phyloP scores from a whole-genome alignment of 1,284 basidiomycete genomes.

The Irpex lacteus region DNA sequence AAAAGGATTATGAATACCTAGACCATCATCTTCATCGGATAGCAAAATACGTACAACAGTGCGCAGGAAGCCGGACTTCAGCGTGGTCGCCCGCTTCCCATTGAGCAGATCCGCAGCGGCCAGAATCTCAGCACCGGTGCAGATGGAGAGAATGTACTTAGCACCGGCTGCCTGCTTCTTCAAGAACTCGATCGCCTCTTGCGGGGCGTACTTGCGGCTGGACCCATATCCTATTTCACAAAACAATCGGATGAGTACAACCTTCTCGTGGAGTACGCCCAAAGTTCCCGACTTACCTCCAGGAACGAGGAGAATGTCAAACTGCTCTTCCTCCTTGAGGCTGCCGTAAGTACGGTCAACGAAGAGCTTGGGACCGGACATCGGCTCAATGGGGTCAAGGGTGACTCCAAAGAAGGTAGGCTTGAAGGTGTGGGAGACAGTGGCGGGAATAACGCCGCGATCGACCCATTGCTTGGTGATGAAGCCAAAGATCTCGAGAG shows the following conservation, averaged over 20 bases:
- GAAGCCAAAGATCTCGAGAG: slow-evolving; percentile 39
- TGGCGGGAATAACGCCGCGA: slow-evolving; percentile 31
- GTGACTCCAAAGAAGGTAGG: slow-evolving; percentile 17
- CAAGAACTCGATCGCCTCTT: slow-evolving; percentile 28
- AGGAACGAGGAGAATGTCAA: slow-evolving; percentile 17
- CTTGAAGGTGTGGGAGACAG: slow-evolving; percentile 31
- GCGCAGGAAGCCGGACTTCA: slow-evolving; percentile 33
- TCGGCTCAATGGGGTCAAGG: slow-evolving; percentile 21
- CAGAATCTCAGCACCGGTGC: slow-evolving; percentile 39
- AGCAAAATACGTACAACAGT: slow-evolving; percentile 7
- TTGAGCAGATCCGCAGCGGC: slow-evolving; percentile 41
- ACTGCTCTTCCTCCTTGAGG: slow-evolving; percentile 20
- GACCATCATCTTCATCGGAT: neutral
- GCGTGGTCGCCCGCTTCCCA: slow-evolving; percentile 41
- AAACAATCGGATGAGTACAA: neutral
- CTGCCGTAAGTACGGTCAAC: slow-evolving; percentile 41
- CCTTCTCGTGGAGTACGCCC: neutral
- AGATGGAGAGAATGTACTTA: slow-evolving; percentile 42
- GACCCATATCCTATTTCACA: slow-evolving; percentile 11
- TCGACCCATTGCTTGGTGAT: slow-evolving; percentile 29
- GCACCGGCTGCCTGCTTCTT: slow-evolving; percentile 32
- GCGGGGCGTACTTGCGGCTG: neutral
- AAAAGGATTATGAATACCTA: neutral
- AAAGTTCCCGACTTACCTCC: slow-evolving; percentile 10
- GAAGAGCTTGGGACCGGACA: slow-evolving; percentile 33